Percentiles rank a stretch among this genome's conserved stretches.
phyloP scores from a whole-genome alignment of 2,329 filamentous ascomycete genomes.

The Neurospora sp. region DNA sequence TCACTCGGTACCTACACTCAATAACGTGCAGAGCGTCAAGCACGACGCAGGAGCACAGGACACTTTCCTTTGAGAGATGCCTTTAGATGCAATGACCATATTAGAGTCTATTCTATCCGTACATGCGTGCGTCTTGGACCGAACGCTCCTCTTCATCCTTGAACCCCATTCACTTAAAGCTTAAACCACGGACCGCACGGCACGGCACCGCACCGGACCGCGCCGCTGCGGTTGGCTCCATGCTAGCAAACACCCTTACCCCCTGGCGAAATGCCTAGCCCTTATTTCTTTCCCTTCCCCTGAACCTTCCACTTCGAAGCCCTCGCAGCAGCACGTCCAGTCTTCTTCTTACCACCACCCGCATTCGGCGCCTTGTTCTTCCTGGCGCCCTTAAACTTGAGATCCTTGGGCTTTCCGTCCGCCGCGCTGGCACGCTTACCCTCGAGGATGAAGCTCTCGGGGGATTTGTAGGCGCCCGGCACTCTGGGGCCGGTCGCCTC shows the following conservation, averaged over 20 bases:
- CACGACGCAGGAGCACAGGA: background rate
- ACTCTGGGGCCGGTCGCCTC: constrained; percentile 4
- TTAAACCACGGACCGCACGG: background rate
- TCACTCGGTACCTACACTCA: too few relatives aligned
- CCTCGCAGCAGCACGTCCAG: constrained; percentile 8
- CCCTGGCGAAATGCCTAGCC: background rate
- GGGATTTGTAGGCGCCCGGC: constrained; percentile 38
- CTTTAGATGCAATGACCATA: background rate
- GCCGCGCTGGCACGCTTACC: constrained; percentile 63
- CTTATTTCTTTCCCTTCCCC: constrained; percentile 3
- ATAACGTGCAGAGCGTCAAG: background rate
- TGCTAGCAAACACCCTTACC: background rate
- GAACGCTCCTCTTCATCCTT: background rate
- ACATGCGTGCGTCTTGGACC: background rate
- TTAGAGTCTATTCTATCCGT: background rate
- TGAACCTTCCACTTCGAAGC: constrained; percentile 14
- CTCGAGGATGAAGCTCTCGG: constrained; percentile 71
- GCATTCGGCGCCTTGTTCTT: constrained; percentile 24
- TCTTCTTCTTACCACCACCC: constrained; percentile 26
- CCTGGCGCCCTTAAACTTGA: constrained; percentile 46
- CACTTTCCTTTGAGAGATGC: background rate
- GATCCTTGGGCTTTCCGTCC: constrained; percentile 53
- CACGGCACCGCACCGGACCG: background rate
- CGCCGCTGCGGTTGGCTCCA: background rate
- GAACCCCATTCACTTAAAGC: background rate